Evolutionary conservation across 768 basidiomycete genomes (phyloP).

Genomic region (Auriscalpium orientale): DNA sequence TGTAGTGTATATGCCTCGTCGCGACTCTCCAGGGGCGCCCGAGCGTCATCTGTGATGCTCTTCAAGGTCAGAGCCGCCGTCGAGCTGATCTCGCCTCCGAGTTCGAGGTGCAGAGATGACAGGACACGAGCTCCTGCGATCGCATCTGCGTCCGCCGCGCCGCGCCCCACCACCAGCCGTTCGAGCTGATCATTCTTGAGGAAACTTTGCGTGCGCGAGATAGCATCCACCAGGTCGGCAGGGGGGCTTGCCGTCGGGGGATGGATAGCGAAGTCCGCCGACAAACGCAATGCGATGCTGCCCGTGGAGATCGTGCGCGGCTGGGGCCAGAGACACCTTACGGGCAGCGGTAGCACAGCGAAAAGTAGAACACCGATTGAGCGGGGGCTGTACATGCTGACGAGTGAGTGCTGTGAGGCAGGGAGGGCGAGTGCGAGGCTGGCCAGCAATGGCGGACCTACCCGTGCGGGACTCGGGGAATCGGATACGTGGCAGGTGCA

Average conservation of each 20-base stretch:
- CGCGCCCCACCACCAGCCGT: slow-evolving; percentile 54
- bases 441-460: no score
- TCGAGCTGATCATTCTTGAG: slow-evolving; percentile 48
- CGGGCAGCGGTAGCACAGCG: no score
- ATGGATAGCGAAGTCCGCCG: slow-evolving; percentile 43
- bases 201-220: slow-evolving; percentile 36
- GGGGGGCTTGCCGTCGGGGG: slow-evolving; percentile 39
- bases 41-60: slow-evolving; percentile 41
- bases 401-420: no score
- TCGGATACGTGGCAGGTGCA: no score
- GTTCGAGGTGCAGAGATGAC: slow-evolving; percentile 11
- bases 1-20: slow-evolving; percentile 54
- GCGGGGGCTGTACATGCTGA: no score
- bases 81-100: neutral
- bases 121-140: slow-evolving; percentile 37
- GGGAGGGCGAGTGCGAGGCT: no score
- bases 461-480: no score
- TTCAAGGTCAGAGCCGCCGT: neutral
- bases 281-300: slow-evolving; percentile 28
- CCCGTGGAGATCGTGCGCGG: slow-evolving; percentile 25
- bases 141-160: slow-evolving; percentile 34
- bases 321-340: slow-evolving; percentile 27
- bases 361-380: no score
- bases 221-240: slow-evolving; percentile 51
- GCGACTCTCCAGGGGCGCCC: slow-evolving; percentile 39